A percentile compares a stretch with the other conserved stretches of the same genome.
These are phyloP conservation scores for Leccinum truebloodii DNA, from an alignment of 768 basidiomycete genomes.

Conservation along the genomic window DNA sequence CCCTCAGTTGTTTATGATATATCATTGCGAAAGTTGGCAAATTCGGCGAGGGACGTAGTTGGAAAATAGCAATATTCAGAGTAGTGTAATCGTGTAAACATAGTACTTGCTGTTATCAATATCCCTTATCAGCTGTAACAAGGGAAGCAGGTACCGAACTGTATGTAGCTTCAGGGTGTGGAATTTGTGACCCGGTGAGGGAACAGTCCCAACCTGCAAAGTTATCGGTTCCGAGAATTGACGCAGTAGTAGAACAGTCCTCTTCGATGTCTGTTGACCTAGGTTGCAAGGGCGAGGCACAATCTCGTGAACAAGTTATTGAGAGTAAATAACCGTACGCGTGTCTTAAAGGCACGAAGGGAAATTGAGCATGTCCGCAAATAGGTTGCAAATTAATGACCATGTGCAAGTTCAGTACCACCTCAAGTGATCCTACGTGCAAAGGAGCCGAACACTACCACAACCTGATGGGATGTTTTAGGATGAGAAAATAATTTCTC, in stretches of 20 bases:
- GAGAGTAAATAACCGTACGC: too few species aligned
- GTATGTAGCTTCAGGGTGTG: not conserved
- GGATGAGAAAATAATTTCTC: not conserved
- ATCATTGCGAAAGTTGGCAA: constrained; percentile 66
- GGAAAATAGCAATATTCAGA: not conserved
- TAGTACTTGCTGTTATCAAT: not conserved
- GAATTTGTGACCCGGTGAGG: not conserved
- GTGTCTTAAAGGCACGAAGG: not conserved
- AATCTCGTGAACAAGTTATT: not conserved
- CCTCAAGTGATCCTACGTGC: not conserved
- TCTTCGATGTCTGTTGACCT: not conserved
- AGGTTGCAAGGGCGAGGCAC: too few species aligned
- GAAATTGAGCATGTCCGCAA: not conserved
- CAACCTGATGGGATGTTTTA: not conserved
- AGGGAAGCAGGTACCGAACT: not conserved
- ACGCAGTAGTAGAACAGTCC: too few species aligned
- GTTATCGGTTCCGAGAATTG: too few species aligned
- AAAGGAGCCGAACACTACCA: not conserved
- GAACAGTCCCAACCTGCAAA: not conserved
- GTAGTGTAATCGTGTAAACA: not conserved
- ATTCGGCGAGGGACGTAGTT: constrained; percentile 19
- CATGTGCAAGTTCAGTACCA: not conserved
- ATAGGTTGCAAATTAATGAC: not conserved
- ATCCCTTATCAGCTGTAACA: not conserved
- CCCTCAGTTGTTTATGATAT: constrained; percentile 80